phyloP scores from a whole-genome alignment of 495 filamentous ascomycete genomes.

The Lepidopterella palustris region DNA sequence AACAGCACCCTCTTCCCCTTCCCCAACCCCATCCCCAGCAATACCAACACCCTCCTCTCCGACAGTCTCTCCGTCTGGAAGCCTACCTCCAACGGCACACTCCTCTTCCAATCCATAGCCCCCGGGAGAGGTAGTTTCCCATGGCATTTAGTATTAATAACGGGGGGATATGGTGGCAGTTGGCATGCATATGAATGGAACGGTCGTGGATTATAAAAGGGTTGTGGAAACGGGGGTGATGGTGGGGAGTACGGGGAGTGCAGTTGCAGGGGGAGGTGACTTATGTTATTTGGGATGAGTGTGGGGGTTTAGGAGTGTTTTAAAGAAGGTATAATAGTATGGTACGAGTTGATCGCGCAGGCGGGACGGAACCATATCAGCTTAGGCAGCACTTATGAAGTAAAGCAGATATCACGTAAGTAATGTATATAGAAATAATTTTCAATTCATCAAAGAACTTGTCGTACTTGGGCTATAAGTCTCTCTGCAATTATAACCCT shows the following conservation, averaged over 20 bases:
- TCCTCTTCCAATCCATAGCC: slow-evolving; percentile 34
- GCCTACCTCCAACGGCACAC: slow-evolving; percentile 24
- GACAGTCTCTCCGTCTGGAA: slow-evolving; percentile 44
- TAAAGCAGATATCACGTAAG: no score
- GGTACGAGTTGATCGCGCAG: neutral
- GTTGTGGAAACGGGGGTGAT: slow-evolving; percentile 30
- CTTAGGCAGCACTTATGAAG: no score
- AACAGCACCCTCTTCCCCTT: slow-evolving; percentile 44
- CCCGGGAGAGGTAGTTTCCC: slow-evolving; percentile 40
- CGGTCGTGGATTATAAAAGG: slow-evolving; percentile 27
- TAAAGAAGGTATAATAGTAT: neutral
- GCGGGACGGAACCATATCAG: neutral
- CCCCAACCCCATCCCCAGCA: slow-evolving; percentile 23
- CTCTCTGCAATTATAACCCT: no score
- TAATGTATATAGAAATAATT: no score
- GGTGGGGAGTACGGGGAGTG: slow-evolving; percentile 22
- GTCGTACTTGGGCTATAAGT: no score
- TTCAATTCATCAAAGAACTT: no score
- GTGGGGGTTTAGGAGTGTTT: neutral
- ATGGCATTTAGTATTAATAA: slow-evolving; percentile 36
- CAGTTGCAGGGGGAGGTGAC: slow-evolving; percentile 28
- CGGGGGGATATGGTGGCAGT: slow-evolving; percentile 35
- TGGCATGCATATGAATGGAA: slow-evolving; percentile 28
- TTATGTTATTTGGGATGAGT: slow-evolving; percentile 35
- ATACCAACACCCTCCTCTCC: slow-evolving; percentile 27